These are phyloP conservation scores for Quercus mongolica DNA, from an alignment of 306 rosid genomes.

Conservation along the genomic window DNA sequence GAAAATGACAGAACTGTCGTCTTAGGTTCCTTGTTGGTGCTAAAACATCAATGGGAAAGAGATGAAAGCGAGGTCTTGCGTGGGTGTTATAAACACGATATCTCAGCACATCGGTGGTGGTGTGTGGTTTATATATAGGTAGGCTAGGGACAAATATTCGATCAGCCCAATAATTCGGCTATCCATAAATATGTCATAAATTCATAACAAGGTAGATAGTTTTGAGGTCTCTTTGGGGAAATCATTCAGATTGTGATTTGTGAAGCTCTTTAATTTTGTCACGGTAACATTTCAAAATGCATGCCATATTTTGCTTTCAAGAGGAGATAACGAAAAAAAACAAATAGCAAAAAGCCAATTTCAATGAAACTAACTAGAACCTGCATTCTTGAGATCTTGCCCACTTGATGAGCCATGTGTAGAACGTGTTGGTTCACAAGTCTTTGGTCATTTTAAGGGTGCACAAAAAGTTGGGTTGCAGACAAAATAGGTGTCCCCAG, in stretches of 20 bases:
- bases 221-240: not conserved
- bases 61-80: constrained; percentile 16
- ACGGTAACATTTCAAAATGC: too few species aligned
- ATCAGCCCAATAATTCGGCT: constrained; percentile 1
- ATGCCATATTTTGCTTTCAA: too few species aligned
- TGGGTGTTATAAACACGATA: constrained; percentile 5
- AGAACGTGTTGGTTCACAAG: constrained; percentile 31
- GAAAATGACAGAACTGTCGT: not conserved
- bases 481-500: constrained; percentile 35
- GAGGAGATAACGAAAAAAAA: not conserved
- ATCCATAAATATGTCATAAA: not conserved
- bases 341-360: constrained; percentile 1
- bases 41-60: not conserved
- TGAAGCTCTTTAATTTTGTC: too few species aligned
- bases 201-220: not conserved
- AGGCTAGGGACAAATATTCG: not conserved
- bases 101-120: not conserved
- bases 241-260: too few species aligned
- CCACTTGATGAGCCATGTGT: not conserved
- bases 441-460: constrained; percentile 12
- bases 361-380: constrained; percentile 16
- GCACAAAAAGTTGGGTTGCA: constrained; percentile 13
- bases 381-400: not conserved
- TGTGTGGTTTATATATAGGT: constrained; percentile 8
- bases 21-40: not conserved